Evolutionary conservation across 2,329 filamentous ascomycete species (phyloP).

Genomic region (Incumbomyces lentus): DNA sequence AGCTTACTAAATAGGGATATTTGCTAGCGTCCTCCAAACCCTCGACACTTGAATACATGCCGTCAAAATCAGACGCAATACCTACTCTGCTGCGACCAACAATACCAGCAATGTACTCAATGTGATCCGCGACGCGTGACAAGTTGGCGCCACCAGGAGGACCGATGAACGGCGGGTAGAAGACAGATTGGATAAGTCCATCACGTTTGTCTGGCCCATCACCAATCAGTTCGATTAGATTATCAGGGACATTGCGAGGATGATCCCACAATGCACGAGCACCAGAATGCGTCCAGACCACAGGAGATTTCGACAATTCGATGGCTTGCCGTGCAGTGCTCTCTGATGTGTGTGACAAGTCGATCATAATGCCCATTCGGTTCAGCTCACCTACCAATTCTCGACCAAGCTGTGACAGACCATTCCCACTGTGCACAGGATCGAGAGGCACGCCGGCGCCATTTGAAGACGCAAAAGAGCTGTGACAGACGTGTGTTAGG

Average conservation of each 20-base stretch:
- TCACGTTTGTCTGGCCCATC: conserved; percentile 23
- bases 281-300: conserved; percentile 24
- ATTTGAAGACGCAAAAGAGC: conserved; percentile 22
- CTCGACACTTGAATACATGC: conserved; percentile 43
- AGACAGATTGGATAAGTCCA: conserved; percentile 31
- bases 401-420: too few species aligned
- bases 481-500: conserved; percentile 23
- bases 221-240: conserved; percentile 27
- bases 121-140: conserved; percentile 29
- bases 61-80: conserved; percentile 27
- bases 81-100: conserved; percentile 29
- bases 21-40: conserved; percentile 78
- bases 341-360: too few species aligned
- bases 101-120: conserved; percentile 25
- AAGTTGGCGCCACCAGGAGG: conserved; percentile 2
- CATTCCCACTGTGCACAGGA: too few species aligned
- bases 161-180: conserved; percentile 22
- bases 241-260: conserved; percentile 34
- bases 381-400: too few species aligned
- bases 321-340: conserved; percentile 21
- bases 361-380: too few species aligned
- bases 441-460: conserved; percentile 11
- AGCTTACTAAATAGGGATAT: conserved; percentile 55
- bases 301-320: conserved; percentile 18
- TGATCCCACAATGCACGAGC: conserved; percentile 23